Conservation (phyloP, 1,284 basidiomycete genomes). For the Filobasidium uniguttulatum region DNA sequence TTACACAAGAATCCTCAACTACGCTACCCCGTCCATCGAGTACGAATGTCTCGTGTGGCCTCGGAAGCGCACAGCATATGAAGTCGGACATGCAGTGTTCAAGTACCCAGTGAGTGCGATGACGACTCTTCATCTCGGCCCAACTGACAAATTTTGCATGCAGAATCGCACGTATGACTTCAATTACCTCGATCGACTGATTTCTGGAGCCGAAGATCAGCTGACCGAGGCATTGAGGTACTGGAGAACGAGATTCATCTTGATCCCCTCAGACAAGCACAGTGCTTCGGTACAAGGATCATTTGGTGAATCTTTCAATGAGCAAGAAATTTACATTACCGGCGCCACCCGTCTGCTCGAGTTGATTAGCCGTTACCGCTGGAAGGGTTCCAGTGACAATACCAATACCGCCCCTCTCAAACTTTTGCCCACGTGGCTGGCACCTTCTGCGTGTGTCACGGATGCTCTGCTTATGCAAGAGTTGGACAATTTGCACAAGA, state of each 20-base stretch:
- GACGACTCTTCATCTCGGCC: not conserved
- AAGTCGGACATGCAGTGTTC: constrained; percentile 63
- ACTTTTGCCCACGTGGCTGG: constrained; percentile 65
- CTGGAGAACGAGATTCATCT: constrained; percentile 89
- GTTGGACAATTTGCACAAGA: constrained; percentile 61
- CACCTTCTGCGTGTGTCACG: constrained; percentile 59
- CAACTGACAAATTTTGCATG: not conserved
- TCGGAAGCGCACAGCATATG: constrained; percentile 71
- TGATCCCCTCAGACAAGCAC: constrained; percentile 68
- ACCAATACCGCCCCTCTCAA: constrained; percentile 47
- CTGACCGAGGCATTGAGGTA: constrained; percentile 71
- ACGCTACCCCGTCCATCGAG: constrained; percentile 47
- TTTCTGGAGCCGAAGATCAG: constrained; percentile 69
- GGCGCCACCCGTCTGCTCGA: constrained; percentile 88
- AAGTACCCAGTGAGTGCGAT: constrained; percentile 48
- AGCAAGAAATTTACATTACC: constrained; percentile 73
- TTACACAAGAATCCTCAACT: constrained; percentile 62
- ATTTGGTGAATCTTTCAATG: constrained; percentile 59
- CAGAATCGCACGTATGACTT: constrained; percentile 19
- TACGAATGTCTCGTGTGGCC: constrained; percentile 92
- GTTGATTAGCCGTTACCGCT: constrained; percentile 65
- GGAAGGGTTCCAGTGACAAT: constrained; percentile 51
- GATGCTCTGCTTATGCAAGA: constrained; percentile 64
- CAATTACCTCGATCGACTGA: constrained; percentile 42
- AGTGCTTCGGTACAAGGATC: constrained; percentile 43